A percentile compares a stretch with the other conserved stretches of the same genome.
These are phyloP conservation scores for Chrysanthemum seticuspe DNA, from an alignment of 129 eudicot species.

Conservation along the genomic window DNA sequence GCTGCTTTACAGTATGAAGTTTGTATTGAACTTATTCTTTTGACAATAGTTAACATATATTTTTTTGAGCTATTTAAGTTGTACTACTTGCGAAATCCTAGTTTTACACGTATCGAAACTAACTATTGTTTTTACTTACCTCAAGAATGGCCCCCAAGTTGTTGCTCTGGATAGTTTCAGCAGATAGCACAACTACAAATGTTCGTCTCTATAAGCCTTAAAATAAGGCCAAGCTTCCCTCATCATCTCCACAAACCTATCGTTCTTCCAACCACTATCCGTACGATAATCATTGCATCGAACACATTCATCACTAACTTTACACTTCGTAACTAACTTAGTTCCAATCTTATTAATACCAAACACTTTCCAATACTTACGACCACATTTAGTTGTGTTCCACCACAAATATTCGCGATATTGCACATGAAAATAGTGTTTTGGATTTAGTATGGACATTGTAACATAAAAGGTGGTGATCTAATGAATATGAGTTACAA, in stretches of 20 bases:
- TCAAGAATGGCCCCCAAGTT: constrained; percentile 40
- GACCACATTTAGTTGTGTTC: constrained; percentile 14
- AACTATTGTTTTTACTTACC: constrained; percentile 15
- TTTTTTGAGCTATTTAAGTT: too few species aligned
- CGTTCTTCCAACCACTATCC: constrained; percentile 11
- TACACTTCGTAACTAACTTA: constrained; percentile 10
- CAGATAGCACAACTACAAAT: constrained; percentile 48
- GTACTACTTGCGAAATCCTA: too few species aligned
- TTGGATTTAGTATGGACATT: constrained; percentile 1
- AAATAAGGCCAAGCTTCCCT: constrained; percentile 64
- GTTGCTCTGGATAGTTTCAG: constrained; percentile 34
- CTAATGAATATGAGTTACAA: background rate
- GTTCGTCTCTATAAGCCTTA: constrained; percentile 48
- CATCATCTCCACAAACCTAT: constrained; percentile 49
- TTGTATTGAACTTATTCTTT: too few species aligned
- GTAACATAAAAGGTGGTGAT: background rate
- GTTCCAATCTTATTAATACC: background rate
- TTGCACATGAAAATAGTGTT: background rate
- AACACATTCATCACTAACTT: constrained; percentile 2
- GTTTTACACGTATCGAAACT: too few species aligned
- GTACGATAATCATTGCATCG: background rate
- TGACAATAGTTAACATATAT: too few species aligned
- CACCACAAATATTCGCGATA: constrained; percentile 1
- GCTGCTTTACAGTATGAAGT: too few species aligned
- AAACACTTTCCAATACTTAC: background rate